A percentile compares a stretch with the other conserved stretches of the same genome.
Conservation (phyloP, 768 basidiomycete genomes). For the Gloeostereum incarnatum region DNA sequence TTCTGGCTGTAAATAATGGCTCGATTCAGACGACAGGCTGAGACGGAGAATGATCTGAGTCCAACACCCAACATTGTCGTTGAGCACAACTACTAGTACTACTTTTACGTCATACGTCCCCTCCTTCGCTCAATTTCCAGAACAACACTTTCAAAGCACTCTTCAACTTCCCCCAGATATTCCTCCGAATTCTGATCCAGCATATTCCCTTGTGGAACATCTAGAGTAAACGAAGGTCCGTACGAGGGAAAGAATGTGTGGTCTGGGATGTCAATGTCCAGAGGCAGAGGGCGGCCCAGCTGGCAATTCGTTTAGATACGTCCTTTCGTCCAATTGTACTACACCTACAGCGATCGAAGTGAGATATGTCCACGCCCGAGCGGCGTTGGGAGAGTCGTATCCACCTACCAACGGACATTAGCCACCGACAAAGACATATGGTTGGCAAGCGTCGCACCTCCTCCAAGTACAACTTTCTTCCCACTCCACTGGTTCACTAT, state of each 20-base stretch:
- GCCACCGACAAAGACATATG: constrained; percentile 3
- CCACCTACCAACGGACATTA: constrained; percentile 47
- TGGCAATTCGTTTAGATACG: constrained; percentile 15
- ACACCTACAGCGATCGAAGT: constrained; percentile 63
- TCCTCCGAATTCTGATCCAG: constrained; percentile 62
- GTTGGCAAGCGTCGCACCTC: constrained; percentile 38
- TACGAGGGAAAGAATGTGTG: constrained; percentile 66
- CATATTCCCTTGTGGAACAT: constrained; percentile 66
- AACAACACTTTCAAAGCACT: no score
- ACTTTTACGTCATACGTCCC: no score
- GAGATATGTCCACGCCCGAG: constrained; percentile 79
- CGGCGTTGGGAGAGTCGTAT: constrained; percentile 76
- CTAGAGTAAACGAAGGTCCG: constrained; percentile 74
- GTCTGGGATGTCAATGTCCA: constrained; percentile 68
- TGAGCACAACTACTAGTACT: no score
- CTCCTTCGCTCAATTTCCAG: no score
- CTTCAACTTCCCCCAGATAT: constrained; percentile 39
- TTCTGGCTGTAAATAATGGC: constrained; percentile 55
- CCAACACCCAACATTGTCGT: no score
- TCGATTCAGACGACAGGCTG: constrained; percentile 29
- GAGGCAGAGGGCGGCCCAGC: constrained; percentile 43
- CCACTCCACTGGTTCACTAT: constrained; percentile 47
- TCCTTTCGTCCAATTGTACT: not conserved
- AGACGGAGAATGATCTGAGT: constrained; percentile 25
- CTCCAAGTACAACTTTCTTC: constrained; percentile 66